These are phyloP conservation scores for Serendipita indica DNA, from an alignment of 768 basidiomycete species.

Conservation along the genomic window DNA sequence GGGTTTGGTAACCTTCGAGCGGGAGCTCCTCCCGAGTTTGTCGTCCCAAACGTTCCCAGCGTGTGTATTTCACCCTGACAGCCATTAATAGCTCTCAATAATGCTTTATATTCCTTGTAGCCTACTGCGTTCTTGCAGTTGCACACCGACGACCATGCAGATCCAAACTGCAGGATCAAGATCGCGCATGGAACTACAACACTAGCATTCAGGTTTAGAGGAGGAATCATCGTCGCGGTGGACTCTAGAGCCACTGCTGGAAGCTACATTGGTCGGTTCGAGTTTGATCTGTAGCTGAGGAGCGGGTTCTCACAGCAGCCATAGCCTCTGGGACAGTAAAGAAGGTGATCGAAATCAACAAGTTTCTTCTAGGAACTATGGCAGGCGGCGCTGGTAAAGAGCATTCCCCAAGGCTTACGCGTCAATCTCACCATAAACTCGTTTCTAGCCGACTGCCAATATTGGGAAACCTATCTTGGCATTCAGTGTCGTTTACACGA, in stretches of 20 bases:
- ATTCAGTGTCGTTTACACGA: slow-evolving; percentile 96
- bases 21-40: slow-evolving; percentile 57
- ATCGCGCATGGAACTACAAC: slow-evolving; percentile 98
- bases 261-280: slow-evolving; percentile 74
- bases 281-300: not conserved
- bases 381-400: slow-evolving; percentile 88
- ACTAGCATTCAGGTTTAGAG: slow-evolving; percentile 89
- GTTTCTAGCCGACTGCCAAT: slow-evolving; percentile 75
- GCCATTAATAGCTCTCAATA: not conserved
- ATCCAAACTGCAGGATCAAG: slow-evolving; percentile 91
- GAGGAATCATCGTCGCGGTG: slow-evolving; percentile 98
- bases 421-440: not conserved
- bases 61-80: slow-evolving; percentile 31
- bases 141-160: slow-evolving; percentile 91
- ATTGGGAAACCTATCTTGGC: slow-evolving; percentile 98
- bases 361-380: slow-evolving; percentile 98
- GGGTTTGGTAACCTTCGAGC: slow-evolving; percentile 59
- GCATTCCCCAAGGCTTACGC: slow-evolving; percentile 5
- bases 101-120: slow-evolving; percentile 30
- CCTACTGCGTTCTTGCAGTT: slow-evolving; percentile 80
- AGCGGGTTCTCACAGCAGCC: not conserved
- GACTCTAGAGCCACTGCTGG: slow-evolving; percentile 96
- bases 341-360: slow-evolving; percentile 99
- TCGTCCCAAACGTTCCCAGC: slow-evolving; percentile 57
- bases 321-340: slow-evolving; percentile 92